Evolutionary conservation across 2,329 filamentous ascomycete genomes (phyloP), one percentile per base, ranked within the genome.

Genomic region (Aspergillus clavatus): DNA sequence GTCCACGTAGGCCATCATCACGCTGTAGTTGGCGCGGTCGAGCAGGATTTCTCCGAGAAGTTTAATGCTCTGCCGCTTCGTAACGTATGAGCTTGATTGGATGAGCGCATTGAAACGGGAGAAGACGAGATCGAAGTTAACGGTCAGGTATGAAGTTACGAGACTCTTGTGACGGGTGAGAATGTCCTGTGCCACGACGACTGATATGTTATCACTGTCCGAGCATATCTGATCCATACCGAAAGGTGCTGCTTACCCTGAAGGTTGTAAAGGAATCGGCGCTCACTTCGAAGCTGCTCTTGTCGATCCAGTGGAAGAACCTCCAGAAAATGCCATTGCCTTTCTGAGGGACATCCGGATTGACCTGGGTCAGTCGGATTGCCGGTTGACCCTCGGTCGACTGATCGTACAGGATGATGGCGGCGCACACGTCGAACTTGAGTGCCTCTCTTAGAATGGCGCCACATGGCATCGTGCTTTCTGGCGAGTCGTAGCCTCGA

Each of bases 201-300:
- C n/a, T 29, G 19, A 22, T 24, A 8, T 7, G 24, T 57, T 45
- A 60, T 39, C 42, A 46, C 24, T 35, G 28, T 18, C 11, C 12
- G 29, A 11, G 35, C 19, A 28, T 7, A 19, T 5, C 7, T 28
- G 7, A 11, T n/a, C 10, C 11, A 35, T 7, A 5, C 7, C 4
- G 21, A 28, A 5, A 14, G 12, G 27, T 3, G 22, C 10, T 31
- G 35, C 80, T 60, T 78, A 95, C 88, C 66, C 91, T 81, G 70
- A 98, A 98, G 4, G 91, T 97, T 47, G 90, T 95, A 67, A 98
- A 98, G 1, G 93, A 91, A 74, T 98, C 93, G 24, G 93, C 91
- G 59, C 89, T 90, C 54, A 97, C 88, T 73, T 98, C 93, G 61
- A 98, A 98, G 23, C 87, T 90, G 57, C 89, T 89, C 70, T 89